Percentiles rank a stretch among this genome's conserved stretches.
Conservation (phyloP, 1,284 basidiomycete species). For the Spongispora temasekensis region DNA sequence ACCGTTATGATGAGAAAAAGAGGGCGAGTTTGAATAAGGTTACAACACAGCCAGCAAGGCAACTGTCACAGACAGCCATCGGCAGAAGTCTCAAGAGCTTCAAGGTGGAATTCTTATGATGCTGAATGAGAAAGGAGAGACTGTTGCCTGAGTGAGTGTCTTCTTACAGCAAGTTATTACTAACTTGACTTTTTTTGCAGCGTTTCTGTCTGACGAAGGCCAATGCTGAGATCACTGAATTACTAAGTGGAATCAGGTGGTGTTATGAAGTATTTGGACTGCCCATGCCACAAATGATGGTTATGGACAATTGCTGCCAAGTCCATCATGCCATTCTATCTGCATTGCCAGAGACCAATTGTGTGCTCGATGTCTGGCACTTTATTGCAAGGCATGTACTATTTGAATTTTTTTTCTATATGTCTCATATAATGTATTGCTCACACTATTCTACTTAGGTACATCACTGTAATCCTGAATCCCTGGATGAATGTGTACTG, state of each 20-base stretch:
- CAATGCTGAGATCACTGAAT: not conserved
- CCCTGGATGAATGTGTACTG: too few relatives aligned
- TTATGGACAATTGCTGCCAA: constrained; percentile 1
- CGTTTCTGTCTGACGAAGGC: not conserved
- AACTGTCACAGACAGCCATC: not conserved
- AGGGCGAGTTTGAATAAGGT: too few relatives aligned
- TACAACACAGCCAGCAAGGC: constrained; percentile 5
- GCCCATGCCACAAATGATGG: constrained; percentile 3
- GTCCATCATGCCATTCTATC: not conserved
- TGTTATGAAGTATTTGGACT: not conserved
- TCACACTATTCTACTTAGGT: too few relatives aligned
- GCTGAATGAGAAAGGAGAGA: constrained; percentile 8
- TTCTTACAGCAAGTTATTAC: not conserved
- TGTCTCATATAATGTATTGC: too few relatives aligned
- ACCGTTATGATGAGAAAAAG: too few relatives aligned
- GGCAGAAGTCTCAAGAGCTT: not conserved
- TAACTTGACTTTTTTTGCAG: not conserved
- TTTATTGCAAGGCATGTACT: constrained; percentile 5
- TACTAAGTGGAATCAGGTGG: not conserved
- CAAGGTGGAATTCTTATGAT: constrained; percentile 4
- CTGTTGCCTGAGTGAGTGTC: constrained; percentile 7
- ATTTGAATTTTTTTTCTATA: too few relatives aligned
- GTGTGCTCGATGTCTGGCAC: constrained; percentile 5
- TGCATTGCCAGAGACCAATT: not conserved
- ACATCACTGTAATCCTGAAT: too few relatives aligned